Evolutionary conservation across 805 yeast species (phyloP), one percentile per base, ranked within the genome.

Genomic region (Kuraishia floccosa): DNA sequence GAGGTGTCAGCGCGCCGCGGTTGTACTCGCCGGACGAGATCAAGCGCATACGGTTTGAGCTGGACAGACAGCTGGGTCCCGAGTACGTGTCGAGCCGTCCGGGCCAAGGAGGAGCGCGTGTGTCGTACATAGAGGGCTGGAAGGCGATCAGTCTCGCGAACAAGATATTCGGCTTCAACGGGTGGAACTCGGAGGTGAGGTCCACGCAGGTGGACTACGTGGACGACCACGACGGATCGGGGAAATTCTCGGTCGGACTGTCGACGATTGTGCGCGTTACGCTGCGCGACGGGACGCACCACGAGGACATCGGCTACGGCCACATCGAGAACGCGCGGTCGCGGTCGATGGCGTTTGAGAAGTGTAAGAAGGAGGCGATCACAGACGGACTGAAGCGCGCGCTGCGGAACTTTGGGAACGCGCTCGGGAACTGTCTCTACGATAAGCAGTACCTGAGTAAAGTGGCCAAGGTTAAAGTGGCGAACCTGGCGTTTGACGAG

Each of bases 111-210:
- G 76, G 80, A 10, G 65, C 63, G 28, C 62, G 68, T 33, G 82
- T 82, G 4, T 73, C 80, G 2, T 81, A 82, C 43, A 65, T 82
- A 25, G 91, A 81, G 51, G 94, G 93, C 1, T 81, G 89, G 86
- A 77, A 72, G 46, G 89, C 83, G 2, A 66, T 82, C 24, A 78
- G 78, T 44, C 51, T 82, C 28, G 93, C 94, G 10, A 82, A 82
- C 44, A 79, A 76, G 42, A 74, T 82, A 3, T 81, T 82, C 62
- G 93, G 93, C 0, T 81, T 77, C 42, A 75, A 80, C 45, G 91
- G 91, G 1, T 82, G 94, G 94, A 63, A 66, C 40, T 74, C 86
- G 0, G 89, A 81, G 42, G 66, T 82, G 4, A 69, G 71, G 36
- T 63, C 62, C 26, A 67, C 75, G 11, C 73, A 68, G 18, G 78